Conservation (phyloP, 805 yeast species). For the Candida sanyiensis region DNA sequence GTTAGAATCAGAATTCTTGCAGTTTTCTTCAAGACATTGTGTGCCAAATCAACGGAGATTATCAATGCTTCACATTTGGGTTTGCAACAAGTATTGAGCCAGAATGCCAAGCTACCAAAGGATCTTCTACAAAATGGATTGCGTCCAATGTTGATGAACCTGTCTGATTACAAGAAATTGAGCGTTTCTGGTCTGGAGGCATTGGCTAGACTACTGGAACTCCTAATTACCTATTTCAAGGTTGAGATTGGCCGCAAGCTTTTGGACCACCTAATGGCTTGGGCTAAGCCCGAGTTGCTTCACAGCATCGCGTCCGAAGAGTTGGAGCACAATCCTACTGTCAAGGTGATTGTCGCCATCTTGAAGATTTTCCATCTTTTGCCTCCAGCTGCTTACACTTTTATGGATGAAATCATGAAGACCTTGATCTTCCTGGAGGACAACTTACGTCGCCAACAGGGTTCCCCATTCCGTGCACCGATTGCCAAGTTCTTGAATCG, state of each 20-base stretch:
- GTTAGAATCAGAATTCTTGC: slow-evolving; percentile 83
- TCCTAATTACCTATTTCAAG: slow-evolving; percentile 86
- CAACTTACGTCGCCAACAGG: slow-evolving; percentile 74
- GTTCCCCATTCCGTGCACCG: slow-evolving; percentile 89
- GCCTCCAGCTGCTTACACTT: slow-evolving; percentile 89
- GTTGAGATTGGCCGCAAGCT: slow-evolving; percentile 94
- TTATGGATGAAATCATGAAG: slow-evolving; percentile 78
- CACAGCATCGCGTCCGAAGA: slow-evolving; percentile 76
- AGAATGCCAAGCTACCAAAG: slow-evolving; percentile 84
- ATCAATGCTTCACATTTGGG: slow-evolving; percentile 94
- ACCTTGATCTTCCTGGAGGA: slow-evolving; percentile 76
- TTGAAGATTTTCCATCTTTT: slow-evolving; percentile 85
- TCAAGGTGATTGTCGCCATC: slow-evolving; percentile 84
- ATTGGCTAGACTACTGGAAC: slow-evolving; percentile 75
- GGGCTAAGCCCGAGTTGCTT: slow-evolving; percentile 83
- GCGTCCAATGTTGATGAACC: slow-evolving; percentile 90
- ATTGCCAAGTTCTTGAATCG: slow-evolving; percentile 80
- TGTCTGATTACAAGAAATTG: slow-evolving; percentile 87
- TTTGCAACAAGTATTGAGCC: slow-evolving; percentile 72
- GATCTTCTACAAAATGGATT: slow-evolving; percentile 92
- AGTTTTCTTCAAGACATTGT: slow-evolving; percentile 88
- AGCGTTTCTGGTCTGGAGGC: slow-evolving; percentile 91
- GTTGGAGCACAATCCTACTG: slow-evolving; percentile 71
- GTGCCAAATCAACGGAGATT: slow-evolving; percentile 77
- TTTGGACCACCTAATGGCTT: slow-evolving; percentile 88